Conservation (phyloP, 2,329 filamentous ascomycete species). For the Ambrosiella cleistominuta region DNA sequence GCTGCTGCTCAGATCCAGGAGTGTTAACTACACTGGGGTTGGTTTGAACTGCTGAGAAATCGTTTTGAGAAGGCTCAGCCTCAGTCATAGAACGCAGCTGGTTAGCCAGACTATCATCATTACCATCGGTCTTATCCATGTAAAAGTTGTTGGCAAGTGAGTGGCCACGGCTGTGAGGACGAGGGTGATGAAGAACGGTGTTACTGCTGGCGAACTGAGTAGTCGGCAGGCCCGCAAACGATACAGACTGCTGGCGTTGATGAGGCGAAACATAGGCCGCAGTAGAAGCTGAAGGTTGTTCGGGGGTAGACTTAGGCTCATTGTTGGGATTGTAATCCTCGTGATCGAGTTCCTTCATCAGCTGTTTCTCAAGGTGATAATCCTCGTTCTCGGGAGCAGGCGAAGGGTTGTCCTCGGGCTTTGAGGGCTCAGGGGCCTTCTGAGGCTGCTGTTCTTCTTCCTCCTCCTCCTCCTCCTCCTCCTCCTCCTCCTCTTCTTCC, state of each 20-base stretch:
- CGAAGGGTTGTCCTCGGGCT: constrained; percentile 50
- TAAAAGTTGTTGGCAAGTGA: constrained; percentile 52
- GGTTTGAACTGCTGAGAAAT: constrained; percentile 47
- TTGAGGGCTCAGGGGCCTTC: background rate
- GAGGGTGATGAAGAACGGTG: constrained; percentile 48
- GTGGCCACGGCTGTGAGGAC: constrained; percentile 56
- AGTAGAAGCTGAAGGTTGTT: constrained; percentile 10
- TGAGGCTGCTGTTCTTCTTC: constrained; percentile 1
- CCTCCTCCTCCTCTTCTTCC: constrained; percentile 41
- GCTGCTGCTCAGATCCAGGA: constrained; percentile 39
- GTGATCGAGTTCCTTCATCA: constrained; percentile 62
- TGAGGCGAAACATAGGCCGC: constrained; percentile 20
- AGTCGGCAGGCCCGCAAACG: constrained; percentile 28
- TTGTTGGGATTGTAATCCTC: constrained; percentile 56
- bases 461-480: constrained; percentile 41
- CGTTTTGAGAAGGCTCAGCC: constrained; percentile 23
- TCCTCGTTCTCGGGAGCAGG: constrained; percentile 73
- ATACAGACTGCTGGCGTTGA: constrained; percentile 27
- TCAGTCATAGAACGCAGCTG: constrained; percentile 26
- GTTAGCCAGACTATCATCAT: constrained; percentile 22
- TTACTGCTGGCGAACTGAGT: constrained; percentile 32
- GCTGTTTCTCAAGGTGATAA: constrained; percentile 65
- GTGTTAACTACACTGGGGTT: constrained; percentile 52
- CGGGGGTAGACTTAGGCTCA: constrained; percentile 20
- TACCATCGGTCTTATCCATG: constrained; percentile 29